Conservation (phyloP, 768 basidiomycete genomes). For the Paxillus involutus region DNA sequence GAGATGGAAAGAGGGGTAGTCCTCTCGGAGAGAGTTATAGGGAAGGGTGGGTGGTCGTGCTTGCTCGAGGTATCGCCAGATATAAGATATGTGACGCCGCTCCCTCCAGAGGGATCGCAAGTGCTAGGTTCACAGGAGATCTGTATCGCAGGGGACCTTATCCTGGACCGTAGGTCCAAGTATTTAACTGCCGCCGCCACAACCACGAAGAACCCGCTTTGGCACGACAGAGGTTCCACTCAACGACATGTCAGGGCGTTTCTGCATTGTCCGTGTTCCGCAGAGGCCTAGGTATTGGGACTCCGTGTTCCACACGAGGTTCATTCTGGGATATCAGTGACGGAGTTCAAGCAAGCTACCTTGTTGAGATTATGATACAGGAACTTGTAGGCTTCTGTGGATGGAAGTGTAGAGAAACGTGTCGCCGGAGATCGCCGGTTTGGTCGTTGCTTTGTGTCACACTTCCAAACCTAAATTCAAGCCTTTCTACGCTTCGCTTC, state of each 20-base stretch:
- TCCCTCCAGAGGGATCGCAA: background rate
- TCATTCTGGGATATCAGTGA: slow-evolving; percentile 9
- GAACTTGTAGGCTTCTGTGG: slow-evolving; percentile 3
- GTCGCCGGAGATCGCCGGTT: slow-evolving; percentile 16
- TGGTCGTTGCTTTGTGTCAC: background rate
- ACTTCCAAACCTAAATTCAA: too few species aligned
- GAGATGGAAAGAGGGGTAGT: background rate
- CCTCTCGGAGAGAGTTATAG: background rate
- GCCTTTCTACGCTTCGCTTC: too few species aligned
- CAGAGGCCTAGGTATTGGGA: slow-evolving; percentile 13
- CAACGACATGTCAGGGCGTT: slow-evolving; percentile 8
- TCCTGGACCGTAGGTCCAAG: background rate
- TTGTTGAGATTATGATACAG: slow-evolving; percentile 1
- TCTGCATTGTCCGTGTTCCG: slow-evolving; percentile 23
- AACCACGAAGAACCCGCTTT: slow-evolving; percentile 1
- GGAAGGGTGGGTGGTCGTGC: background rate
- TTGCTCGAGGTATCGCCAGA: background rate
- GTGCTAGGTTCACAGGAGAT: background rate
- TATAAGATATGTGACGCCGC: slow-evolving; percentile 6
- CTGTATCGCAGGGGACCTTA: background rate
- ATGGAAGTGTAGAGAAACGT: slow-evolving; percentile 5
- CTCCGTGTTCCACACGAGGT: slow-evolving; percentile 15
- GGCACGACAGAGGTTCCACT: background rate
- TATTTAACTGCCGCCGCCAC: slow-evolving; percentile 24
- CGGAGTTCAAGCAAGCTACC: background rate